Conservation (phyloP, 495 filamentous ascomycete species). For the Recurvomyces mirabilis region DNA sequence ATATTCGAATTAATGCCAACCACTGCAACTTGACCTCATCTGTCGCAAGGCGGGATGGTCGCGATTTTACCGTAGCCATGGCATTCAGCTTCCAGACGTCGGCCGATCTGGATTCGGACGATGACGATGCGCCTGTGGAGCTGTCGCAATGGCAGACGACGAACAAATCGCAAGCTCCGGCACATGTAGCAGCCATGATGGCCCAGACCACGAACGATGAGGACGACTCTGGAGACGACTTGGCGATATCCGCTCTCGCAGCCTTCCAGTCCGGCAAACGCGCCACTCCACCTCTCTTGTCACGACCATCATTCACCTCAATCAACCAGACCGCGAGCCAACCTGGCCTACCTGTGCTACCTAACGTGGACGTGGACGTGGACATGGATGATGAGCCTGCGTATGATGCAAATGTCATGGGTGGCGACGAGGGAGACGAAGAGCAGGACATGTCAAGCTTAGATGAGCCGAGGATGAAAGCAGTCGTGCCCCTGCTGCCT, state of each 20-base stretch:
- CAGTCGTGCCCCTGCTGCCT: slow-evolving; percentile 5
- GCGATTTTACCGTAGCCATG: no score
- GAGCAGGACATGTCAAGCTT: slow-evolving; percentile 1
- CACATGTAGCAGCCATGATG: slow-evolving; percentile 6
- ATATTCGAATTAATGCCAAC: no score
- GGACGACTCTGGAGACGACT: slow-evolving; percentile 3
- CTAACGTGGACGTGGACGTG: not conserved
- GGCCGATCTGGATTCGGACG: slow-evolving; percentile 8
- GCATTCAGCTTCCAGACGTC: no score
- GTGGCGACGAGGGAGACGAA: not conserved
- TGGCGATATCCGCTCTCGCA: not conserved
- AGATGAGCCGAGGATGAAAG: no score
- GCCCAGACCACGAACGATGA: not conserved
- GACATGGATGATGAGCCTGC: not conserved
- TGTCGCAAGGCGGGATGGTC: no score
- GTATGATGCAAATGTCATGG: not conserved
- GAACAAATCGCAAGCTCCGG: not conserved
- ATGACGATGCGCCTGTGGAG: slow-evolving; percentile 12
- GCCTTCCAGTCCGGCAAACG: slow-evolving; percentile 3
- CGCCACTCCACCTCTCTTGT: not conserved
- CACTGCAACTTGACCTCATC: no score
- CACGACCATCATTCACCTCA: not conserved
- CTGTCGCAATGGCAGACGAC: slow-evolving; percentile 9
- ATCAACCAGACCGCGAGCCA: no score
- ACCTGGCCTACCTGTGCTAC: not conserved